A percentile compares a stretch with the other conserved stretches of the same genome.
Conservation (phyloP, 805 yeast species). For the Teunomyces pallodes region DNA sequence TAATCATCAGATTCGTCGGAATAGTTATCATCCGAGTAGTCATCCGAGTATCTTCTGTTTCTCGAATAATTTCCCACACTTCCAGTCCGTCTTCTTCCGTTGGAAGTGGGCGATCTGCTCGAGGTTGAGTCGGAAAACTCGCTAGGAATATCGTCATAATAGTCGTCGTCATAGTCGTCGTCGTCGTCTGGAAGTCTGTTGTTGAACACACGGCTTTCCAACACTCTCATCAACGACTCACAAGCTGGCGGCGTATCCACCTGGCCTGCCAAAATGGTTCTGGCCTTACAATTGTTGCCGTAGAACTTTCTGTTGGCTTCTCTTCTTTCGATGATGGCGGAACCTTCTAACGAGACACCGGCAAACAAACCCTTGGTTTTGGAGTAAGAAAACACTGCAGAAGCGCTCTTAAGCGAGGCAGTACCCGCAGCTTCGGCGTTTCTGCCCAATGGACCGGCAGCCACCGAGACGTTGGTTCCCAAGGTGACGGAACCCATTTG, state of each 20-base stretch:
- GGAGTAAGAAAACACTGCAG: constrained; percentile 91
- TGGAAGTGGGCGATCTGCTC: constrained; percentile 19
- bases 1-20: constrained; percentile 15
- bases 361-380: constrained; percentile 97
- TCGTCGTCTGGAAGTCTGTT: constrained; percentile 48
- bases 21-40: constrained; percentile 37
- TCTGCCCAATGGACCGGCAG: constrained; percentile 97
- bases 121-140: constrained; percentile 59
- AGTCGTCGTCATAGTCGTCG: constrained; percentile 58
- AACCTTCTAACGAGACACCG: constrained; percentile 95
- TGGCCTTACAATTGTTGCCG: constrained; percentile 86
- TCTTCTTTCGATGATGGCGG: constrained; percentile 93
- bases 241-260: constrained; percentile 93
- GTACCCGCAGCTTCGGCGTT: constrained; percentile 97
- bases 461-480: constrained; percentile 92
- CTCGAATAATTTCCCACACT: constrained; percentile 11
- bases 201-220: constrained; percentile 81
- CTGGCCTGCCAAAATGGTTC: constrained; percentile 76
- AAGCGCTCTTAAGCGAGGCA: constrained; percentile 81
- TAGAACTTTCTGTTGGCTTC: constrained; percentile 96
- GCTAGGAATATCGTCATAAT: constrained; percentile 70
- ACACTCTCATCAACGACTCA: constrained; percentile 80
- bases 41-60: constrained; percentile 28
- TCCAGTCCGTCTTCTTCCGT: constrained; percentile 18
- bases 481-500: constrained; percentile 91